phyloP scores from a whole-genome alignment of 2,329 filamentous ascomycete species.

The Ilyonectria robusta region DNA sequence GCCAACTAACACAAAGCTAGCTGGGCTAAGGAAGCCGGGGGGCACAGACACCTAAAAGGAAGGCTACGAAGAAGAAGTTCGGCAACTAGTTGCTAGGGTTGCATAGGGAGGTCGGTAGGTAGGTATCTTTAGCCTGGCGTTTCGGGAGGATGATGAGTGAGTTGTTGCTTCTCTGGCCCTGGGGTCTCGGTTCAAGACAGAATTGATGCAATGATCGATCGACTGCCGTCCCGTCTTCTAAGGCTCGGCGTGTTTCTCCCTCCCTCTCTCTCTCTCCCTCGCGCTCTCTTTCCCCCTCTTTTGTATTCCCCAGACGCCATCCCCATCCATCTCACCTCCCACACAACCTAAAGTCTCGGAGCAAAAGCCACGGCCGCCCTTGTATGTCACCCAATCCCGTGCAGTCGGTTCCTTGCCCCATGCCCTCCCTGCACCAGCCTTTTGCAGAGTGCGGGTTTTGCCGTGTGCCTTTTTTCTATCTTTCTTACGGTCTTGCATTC shows the following conservation, averaged over 20 bases:
- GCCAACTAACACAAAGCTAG: neutral
- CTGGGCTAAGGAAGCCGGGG: neutral
- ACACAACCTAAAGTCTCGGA: constrained; percentile 8
- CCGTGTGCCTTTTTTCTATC: neutral
- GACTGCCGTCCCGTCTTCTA: neutral
- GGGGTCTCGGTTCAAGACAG: neutral
- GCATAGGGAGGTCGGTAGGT: neutral
- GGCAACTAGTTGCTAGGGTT: constrained; percentile 22
- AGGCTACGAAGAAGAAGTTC: neutral
- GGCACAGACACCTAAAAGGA: neutral
- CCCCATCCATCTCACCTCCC: neutral
- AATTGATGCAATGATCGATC: constrained; percentile 8
- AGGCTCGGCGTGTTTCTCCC: neutral
- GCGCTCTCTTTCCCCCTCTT: neutral
- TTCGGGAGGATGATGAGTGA: neutral
- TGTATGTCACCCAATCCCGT: constrained; percentile 10
- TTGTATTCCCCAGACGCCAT: neutral
- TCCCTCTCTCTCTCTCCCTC: neutral
- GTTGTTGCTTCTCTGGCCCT: constrained; percentile 14
- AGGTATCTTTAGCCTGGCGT: constrained; percentile 2
- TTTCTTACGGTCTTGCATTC: neutral
- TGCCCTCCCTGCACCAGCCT: constrained; percentile 4
- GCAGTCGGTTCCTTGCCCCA: neutral
- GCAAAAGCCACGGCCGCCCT: neutral
- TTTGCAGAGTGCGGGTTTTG: neutral